Percentiles rank a stretch among this genome's conserved stretches.
Conservation (phyloP, 2,329 filamentous ascomycete species). For the Penicillium sclerotigenum region DNA sequence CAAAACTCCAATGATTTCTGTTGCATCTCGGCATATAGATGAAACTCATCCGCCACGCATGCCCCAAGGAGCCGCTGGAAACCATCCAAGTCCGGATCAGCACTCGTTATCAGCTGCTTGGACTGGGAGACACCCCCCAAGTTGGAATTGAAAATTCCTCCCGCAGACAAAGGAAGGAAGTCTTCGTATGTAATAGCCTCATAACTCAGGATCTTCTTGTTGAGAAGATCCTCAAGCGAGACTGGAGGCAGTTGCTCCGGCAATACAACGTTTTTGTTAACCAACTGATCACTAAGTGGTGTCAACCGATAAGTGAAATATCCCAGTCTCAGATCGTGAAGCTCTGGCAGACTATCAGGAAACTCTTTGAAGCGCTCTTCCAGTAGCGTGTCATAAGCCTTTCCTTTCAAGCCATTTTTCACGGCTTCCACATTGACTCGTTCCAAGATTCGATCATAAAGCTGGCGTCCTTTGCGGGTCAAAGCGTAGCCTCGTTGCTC, state of each 20-base stretch:
- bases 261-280: neutral
- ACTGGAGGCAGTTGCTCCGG: neutral
- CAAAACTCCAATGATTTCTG: slow-evolving; percentile 24
- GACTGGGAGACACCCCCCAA: slow-evolving; percentile 25
- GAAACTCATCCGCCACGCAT: slow-evolving; percentile 26
- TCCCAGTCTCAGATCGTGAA: slow-evolving; percentile 38
- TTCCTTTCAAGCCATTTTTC: neutral
- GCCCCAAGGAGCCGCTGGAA: slow-evolving; percentile 26
- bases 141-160: slow-evolving; percentile 52
- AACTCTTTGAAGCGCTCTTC: slow-evolving; percentile 35
- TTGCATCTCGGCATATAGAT: slow-evolving; percentile 28
- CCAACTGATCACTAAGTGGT: neutral
- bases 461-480: slow-evolving; percentile 43
- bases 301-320: slow-evolving; percentile 41
- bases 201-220: slow-evolving; percentile 32
- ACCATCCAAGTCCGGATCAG: slow-evolving; percentile 27
- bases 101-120: slow-evolving; percentile 24
- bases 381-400: slow-evolving; percentile 22
- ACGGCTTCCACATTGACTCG: slow-evolving; percentile 18
- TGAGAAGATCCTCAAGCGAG: slow-evolving; percentile 34
- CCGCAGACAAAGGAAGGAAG: slow-evolving; percentile 53
- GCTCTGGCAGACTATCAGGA: slow-evolving; percentile 44
- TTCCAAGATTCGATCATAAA: slow-evolving; percentile 49
- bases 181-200: slow-evolving; percentile 54
- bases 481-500: slow-evolving; percentile 54